These are phyloP conservation scores for Gossypium ekmanianum DNA, from an alignment of 345 rosid species.

Conservation along the genomic window DNA sequence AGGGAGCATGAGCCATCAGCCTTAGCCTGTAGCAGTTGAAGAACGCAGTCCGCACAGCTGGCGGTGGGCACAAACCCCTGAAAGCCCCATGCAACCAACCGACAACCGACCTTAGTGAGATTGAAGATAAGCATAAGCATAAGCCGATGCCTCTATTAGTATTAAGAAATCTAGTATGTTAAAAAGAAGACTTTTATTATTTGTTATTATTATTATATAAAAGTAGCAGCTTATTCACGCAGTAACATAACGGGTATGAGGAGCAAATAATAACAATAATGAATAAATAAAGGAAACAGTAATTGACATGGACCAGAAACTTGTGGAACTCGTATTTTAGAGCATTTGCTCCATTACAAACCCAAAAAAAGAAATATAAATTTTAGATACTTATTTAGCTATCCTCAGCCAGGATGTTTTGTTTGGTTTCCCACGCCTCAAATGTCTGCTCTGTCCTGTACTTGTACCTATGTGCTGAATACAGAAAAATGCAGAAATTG, in stretches of 20 bases:
- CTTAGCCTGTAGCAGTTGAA: background rate
- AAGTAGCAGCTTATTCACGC: too few species aligned
- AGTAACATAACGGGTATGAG: too few species aligned
- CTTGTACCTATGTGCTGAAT: slow-evolving; percentile 57
- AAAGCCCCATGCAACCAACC: background rate
- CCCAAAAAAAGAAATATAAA: background rate
- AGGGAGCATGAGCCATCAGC: slow-evolving; percentile 9
- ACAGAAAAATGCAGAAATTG: slow-evolving; percentile 63
- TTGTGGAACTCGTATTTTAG: slow-evolving; percentile 10
- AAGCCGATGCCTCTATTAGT: background rate
- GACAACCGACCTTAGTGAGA: background rate
- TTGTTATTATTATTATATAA: too few species aligned
- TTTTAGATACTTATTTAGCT: slow-evolving; percentile 1
- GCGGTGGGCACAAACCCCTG: background rate
- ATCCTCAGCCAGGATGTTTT: slow-evolving; percentile 17
- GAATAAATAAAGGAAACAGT: background rate
- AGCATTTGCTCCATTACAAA: slow-evolving; percentile 6
- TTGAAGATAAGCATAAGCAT: background rate
- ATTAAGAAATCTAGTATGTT: too few species aligned
- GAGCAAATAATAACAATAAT: background rate
- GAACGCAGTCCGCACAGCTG: background rate
- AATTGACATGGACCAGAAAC: background rate
- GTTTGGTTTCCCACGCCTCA: slow-evolving; percentile 28
- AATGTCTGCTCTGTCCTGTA: slow-evolving; percentile 45
- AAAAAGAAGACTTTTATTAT: too few species aligned